These are phyloP conservation scores for Xylaria sp. DNA, from an alignment of 2,329 filamentous ascomycete species.

Conservation along the genomic window DNA sequence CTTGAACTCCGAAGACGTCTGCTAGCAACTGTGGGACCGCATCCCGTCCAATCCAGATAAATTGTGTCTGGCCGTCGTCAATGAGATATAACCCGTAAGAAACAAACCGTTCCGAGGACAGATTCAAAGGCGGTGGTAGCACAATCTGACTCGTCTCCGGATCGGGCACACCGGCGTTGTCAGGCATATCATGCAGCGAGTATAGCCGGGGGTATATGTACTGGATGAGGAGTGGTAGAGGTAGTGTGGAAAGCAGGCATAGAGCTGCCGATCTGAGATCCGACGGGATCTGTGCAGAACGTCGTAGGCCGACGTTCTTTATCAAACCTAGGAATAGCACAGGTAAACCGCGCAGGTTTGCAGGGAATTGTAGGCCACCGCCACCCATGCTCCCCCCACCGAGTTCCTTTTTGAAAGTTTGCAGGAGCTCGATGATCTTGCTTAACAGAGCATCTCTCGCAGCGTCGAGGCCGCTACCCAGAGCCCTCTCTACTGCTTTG, in stretches of 20 bases:
- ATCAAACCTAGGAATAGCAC: constrained; percentile 93
- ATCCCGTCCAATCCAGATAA: constrained; percentile 95
- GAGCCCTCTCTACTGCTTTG: constrained; percentile 91
- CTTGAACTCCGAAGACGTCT: constrained; percentile 90
- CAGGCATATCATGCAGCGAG: constrained; percentile 95
- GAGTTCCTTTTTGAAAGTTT: constrained; percentile 96
- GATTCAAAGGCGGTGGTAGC: constrained; percentile 83
- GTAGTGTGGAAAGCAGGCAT: constrained; percentile 92
- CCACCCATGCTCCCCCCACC: constrained; percentile 94
- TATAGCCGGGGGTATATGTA: constrained; percentile 90
- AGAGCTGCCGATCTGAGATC: constrained; percentile 94
- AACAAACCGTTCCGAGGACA: constrained; percentile 87
- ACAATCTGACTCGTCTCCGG: constrained; percentile 87
- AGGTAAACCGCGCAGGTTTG: constrained; percentile 88
- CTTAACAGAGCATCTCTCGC: constrained; percentile 90
- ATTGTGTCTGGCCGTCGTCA: constrained; percentile 96
- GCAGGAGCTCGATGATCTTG: constrained; percentile 90
- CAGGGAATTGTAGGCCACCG: constrained; percentile 90
- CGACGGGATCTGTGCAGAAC: constrained; percentile 91
- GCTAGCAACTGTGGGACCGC: constrained; percentile 86
- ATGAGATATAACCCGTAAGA: constrained; percentile 95
- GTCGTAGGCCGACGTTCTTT: constrained; percentile 93
- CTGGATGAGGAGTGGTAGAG: constrained; percentile 87
- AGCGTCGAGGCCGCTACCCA: constrained; percentile 87
- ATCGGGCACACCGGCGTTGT: constrained; percentile 87